Conservation (phyloP, 331 rosid genomes). For the Acacia concinna region DNA sequence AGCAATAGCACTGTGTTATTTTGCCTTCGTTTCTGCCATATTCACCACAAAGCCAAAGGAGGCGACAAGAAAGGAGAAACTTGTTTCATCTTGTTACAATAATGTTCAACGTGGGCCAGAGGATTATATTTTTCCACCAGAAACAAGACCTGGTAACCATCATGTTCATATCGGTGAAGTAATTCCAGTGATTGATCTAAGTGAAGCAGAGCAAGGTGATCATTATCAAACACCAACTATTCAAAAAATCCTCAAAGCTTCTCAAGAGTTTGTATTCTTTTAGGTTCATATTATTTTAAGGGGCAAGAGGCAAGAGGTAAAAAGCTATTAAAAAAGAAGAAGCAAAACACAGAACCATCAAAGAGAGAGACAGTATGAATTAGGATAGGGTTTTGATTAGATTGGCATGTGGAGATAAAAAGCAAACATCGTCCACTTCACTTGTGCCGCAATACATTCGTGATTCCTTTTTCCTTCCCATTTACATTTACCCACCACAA, state of each 20-base stretch:
- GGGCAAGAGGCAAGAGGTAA: too few relatives aligned
- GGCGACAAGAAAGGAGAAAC: too few relatives aligned
- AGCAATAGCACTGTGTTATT: slow-evolving; percentile 38
- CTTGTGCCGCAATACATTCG: slow-evolving; percentile 25
- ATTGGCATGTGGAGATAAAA: too few relatives aligned
- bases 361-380: too few relatives aligned
- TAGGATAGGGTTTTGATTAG: too few relatives aligned
- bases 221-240: background rate
- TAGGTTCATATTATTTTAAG: background rate
- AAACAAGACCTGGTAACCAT: background rate
- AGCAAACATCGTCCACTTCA: too few relatives aligned
- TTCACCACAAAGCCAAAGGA: too few relatives aligned
- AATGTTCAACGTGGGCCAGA: background rate
- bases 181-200: too few relatives aligned
- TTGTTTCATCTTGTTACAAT: background rate
- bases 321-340: too few relatives aligned
- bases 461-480: too few relatives aligned
- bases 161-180: background rate
- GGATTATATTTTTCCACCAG: too few relatives aligned
- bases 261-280: slow-evolving; percentile 7
- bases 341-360: too few relatives aligned
- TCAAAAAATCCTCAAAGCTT: background rate
- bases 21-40: slow-evolving; percentile 35
- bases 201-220: background rate
- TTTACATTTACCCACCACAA: background rate